Evolutionary conservation across 345 rosid species (phyloP), one percentile per base, ranked within the genome.

Genomic region (Tarenaya hassleriana): DNA sequence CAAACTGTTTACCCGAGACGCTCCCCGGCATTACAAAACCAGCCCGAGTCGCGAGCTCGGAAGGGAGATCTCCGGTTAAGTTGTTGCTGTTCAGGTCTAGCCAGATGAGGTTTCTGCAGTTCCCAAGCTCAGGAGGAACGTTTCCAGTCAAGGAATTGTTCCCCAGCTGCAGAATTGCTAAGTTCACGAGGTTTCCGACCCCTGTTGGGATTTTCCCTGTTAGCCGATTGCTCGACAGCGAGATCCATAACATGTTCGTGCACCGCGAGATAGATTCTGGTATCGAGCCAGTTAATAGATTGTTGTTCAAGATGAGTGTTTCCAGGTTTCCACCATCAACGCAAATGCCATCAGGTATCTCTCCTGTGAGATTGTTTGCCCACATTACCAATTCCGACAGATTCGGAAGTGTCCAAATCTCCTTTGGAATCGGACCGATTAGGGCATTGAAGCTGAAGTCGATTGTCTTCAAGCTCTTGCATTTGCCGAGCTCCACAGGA

Each of bases 1-100:
- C 95, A 75, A 91, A 91, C 53, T 80, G 86, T 75, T 87, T 87
- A 58, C 98, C 98, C 0, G 98, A 80, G 34, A 84, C 95, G 67
- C 61, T 67, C 37, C 96, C 98, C 0, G 96, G 92, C 71, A 69
- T 72, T 4, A 84, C 76, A 14, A 71, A 61, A 17, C 92, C 95
- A n/a, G 96, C 62, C 56, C 84, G 85, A 44, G 67, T 70, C 18
- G 98, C 82, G 34, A 91, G 73, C 69, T 74, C 75, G 24, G 68
- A 37, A 11, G 96, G 95, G 49, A 91, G 71, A 13, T 67, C 47
- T 0, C 98, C 98, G 4, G 61, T 58, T 11, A 91, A 64, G 29
- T 63, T 32, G 52, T 91, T 91, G 75, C 98, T 91, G 69, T 91
- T 91, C 52, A 91, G 73, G 62, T 91, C 98, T 1, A 91, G 92